Evolutionary conservation across 148 eudicot species (phyloP).

Genomic region (Rheum nobile): DNA sequence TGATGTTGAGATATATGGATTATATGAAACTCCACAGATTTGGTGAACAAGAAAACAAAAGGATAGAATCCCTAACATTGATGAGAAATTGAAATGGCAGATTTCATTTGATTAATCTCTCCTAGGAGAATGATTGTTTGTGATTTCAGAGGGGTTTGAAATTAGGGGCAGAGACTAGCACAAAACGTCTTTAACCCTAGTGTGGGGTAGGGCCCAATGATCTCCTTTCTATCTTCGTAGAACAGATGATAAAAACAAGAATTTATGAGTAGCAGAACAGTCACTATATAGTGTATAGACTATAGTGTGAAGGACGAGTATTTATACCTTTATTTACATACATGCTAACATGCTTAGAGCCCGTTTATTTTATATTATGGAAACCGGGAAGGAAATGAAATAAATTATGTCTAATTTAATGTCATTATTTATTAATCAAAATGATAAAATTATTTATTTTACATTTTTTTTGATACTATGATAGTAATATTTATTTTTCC

Average conservation of each 20-base stretch:
- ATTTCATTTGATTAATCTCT: not conserved
- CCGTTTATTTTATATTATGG: too few species aligned
- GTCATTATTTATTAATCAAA: too few species aligned
- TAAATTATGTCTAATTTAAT: too few species aligned
- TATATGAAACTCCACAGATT: not conserved
- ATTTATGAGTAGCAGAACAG: too few species aligned
- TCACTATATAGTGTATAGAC: too few species aligned
- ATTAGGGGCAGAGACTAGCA: not conserved
- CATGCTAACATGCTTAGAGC: too few species aligned
- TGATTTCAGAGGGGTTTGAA: not conserved
- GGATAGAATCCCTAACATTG: not conserved
- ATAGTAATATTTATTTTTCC: too few species aligned
- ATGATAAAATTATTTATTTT: too few species aligned
- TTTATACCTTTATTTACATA: too few species aligned
- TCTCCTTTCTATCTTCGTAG: not conserved
- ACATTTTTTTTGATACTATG: too few species aligned
- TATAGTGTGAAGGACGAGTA: too few species aligned
- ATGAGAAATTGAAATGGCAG: not conserved
- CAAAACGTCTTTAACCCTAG: not conserved
- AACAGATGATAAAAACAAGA: not conserved
- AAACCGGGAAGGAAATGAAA: too few species aligned
- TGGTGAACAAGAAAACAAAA: not conserved
- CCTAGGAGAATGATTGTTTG: conserved; percentile 1
- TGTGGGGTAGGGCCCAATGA: not conserved
- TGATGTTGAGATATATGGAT: not conserved